phyloP scores from a whole-genome alignment of 805 yeast species.

The Schwanniomyces pseudopolymorphus region DNA sequence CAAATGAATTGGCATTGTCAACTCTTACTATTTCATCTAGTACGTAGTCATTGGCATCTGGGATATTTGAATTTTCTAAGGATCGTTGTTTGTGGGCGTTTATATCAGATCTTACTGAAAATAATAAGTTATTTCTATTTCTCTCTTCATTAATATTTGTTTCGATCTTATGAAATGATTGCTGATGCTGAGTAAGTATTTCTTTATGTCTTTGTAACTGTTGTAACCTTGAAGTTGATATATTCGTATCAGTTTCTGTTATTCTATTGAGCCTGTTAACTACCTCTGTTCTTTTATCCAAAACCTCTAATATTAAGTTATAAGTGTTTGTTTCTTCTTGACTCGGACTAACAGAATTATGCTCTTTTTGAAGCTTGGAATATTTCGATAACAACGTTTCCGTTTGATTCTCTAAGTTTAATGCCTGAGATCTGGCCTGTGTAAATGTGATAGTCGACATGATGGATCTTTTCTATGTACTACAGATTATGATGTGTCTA shows the following conservation, averaged over 20 bases:
- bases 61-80: constrained; percentile 12
- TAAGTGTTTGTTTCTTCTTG: constrained; percentile 24
- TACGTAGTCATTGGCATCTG: constrained; percentile 67
- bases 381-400: constrained; percentile 50
- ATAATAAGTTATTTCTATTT: constrained; percentile 68
- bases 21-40: constrained; percentile 74
- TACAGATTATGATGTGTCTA: neutral
- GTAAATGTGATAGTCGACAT: constrained; percentile 53
- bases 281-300: constrained; percentile 48
- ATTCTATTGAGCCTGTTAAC: constrained; percentile 52
- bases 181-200: constrained; percentile 65
- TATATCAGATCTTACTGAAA: constrained; percentile 77
- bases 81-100: constrained; percentile 57
- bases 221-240: constrained; percentile 72
- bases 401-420: constrained; percentile 71
- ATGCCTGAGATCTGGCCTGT: constrained; percentile 66
- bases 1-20: constrained; percentile 67
- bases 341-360: constrained; percentile 17
- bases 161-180: constrained; percentile 59
- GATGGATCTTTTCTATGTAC: neutral
- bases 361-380: constrained; percentile 27
- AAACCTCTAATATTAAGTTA: constrained; percentile 21
- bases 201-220: constrained; percentile 85
- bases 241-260: constrained; percentile 53
- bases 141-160: constrained; percentile 68